These are phyloP conservation scores for Ceraceosorus guamensis DNA, from an alignment of 1,284 basidiomycete genomes.

Conservation along the genomic window DNA sequence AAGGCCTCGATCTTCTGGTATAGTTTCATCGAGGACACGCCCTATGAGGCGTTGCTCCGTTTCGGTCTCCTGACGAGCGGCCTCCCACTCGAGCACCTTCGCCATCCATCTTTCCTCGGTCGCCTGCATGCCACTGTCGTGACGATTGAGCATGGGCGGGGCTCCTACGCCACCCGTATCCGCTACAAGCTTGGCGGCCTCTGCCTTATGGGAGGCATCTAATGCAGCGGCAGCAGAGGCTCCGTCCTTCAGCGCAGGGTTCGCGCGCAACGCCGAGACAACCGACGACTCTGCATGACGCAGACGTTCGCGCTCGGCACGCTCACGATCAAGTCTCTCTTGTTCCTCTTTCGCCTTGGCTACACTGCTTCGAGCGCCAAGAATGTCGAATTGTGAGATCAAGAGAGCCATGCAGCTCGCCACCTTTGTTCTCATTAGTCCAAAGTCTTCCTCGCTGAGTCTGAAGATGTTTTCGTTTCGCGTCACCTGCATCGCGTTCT, in stretches of 20 bases:
- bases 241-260: conserved; percentile 54
- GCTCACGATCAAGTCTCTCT: conserved; percentile 35
- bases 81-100: conserved; percentile 38
- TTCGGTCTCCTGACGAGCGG: conserved; percentile 31
- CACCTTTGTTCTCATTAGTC: conserved; percentile 80
- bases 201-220: conserved; percentile 1
- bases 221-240: conserved; percentile 58
- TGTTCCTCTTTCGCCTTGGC: conserved; percentile 42
- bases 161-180: conserved; percentile 19
- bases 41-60: conserved; percentile 41
- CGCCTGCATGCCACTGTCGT: conserved; percentile 28
- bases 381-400: conserved; percentile 94
- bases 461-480: conserved; percentile 77
- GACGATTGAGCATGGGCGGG: conserved; percentile 14
- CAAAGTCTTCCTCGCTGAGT: conserved; percentile 69
- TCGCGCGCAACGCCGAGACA: background rate
- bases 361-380: conserved; percentile 43
- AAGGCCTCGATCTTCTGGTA: conserved; percentile 41
- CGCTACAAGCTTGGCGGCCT: conserved; percentile 58
- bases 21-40: conserved; percentile 45
- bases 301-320: conserved; percentile 28
- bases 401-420: conserved; percentile 92
- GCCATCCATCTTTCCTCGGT: conserved; percentile 38
- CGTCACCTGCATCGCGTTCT: conserved; percentile 85
- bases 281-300: conserved; percentile 2